Conservation (phyloP, 78 protist genomes). For the Emiliania huxleyi region DNA sequence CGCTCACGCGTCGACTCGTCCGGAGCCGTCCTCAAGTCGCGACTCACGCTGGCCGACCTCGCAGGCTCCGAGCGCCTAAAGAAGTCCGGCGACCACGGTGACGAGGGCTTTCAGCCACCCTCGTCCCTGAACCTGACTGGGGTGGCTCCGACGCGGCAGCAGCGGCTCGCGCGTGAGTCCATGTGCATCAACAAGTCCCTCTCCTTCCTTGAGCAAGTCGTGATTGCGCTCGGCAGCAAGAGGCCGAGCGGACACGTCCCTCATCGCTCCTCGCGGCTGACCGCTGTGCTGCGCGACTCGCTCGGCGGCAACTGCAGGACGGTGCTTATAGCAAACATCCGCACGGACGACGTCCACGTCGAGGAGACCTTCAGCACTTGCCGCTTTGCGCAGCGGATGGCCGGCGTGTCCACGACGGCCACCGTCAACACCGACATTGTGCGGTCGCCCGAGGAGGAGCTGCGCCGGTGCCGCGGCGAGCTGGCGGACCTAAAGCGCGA, state of each 20-base stretch:
- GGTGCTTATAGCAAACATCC: slow-evolving; percentile 57
- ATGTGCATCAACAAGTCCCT: slow-evolving; percentile 77
- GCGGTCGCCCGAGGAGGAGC: background rate
- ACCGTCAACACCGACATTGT: background rate
- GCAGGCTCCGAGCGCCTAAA: slow-evolving; percentile 80
- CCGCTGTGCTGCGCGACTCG: slow-evolving; percentile 43
- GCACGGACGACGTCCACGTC: slow-evolving; percentile 30
- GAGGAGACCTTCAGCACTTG: slow-evolving; percentile 57
- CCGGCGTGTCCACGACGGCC: slow-evolving; percentile 25
- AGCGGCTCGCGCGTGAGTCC: slow-evolving; percentile 61
- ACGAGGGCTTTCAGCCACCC: too few species aligned
- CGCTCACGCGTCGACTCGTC: slow-evolving; percentile 62
- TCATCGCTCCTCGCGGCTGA: slow-evolving; percentile 41
- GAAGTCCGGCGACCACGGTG: background rate
- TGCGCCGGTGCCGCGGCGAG: slow-evolving; percentile 33
- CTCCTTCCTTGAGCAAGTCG: slow-evolving; percentile 76
- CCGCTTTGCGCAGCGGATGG: slow-evolving; percentile 66
- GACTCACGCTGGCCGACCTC: slow-evolving; percentile 50
- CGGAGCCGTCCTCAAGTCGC: background rate
- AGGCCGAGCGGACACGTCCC: background rate
- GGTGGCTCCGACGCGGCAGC: background rate
- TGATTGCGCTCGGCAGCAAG: slow-evolving; percentile 59
- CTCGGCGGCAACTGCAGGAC: slow-evolving; percentile 76
- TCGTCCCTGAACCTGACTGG: background rate
- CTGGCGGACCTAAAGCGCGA: slow-evolving; percentile 66